Percentiles rank a stretch among this genome's conserved stretches.
Conservation (phyloP, 805 yeast genomes). For the Saccharomycopsis selenospora region DNA sequence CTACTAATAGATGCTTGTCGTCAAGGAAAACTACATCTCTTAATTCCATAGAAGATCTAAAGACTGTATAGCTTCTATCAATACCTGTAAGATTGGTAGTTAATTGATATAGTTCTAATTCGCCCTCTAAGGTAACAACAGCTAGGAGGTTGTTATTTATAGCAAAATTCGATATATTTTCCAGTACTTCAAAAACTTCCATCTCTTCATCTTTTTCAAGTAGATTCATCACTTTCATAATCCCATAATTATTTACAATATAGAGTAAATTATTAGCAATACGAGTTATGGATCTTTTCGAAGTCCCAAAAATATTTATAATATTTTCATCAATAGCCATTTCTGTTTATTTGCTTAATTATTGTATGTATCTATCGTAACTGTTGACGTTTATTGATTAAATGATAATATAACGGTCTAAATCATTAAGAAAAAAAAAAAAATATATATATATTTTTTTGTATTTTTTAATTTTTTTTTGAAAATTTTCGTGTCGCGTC, state of each 20-base stretch:
- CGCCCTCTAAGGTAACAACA: conserved; percentile 16
- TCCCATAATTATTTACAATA: conserved; percentile 49
- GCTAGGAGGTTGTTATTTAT: conserved; percentile 33
- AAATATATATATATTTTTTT: too few species aligned
- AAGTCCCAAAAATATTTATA: conserved; percentile 12
- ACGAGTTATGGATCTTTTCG: conserved; percentile 7
- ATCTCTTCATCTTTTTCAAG: conserved; percentile 53
- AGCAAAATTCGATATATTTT: conserved; percentile 38
- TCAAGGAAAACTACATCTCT: conserved; percentile 15
- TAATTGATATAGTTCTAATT: conserved; percentile 11
- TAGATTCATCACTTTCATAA: conserved; percentile 44
- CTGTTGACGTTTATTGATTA: too few species aligned
- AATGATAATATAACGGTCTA: too few species aligned
- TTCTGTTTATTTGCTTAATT: too few species aligned
- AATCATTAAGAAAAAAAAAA: too few species aligned
- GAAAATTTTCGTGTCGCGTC: too few species aligned
- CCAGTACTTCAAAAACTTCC: conserved; percentile 44
- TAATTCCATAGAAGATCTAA: conserved; percentile 16
- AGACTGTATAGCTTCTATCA: neutral
- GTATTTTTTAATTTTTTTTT: too few species aligned
- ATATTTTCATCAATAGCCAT: neutral
- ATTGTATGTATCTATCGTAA: too few species aligned
- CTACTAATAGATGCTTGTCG: conserved; percentile 36
- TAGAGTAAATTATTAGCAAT: conserved; percentile 31
- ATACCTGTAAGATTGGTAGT: neutral